phyloP scores from a whole-genome alignment of 306 rosid species.

The Crataegus laevigata region DNA sequence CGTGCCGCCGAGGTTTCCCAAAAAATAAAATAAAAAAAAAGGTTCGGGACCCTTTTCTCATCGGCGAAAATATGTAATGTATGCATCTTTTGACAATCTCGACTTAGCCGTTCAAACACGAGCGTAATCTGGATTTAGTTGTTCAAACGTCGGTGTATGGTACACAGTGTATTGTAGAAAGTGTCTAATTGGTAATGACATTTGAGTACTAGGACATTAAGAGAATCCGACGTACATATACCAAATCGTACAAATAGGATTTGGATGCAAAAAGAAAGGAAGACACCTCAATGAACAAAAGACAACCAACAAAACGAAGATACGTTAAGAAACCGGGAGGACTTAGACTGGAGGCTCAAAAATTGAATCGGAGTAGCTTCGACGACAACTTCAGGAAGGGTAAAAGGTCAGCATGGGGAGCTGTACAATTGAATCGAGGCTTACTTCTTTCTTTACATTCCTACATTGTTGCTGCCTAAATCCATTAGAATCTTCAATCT shows the following conservation, averaged over 20 bases:
- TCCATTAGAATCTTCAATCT: conserved; percentile 77
- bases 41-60: not conserved
- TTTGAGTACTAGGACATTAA: not conserved
- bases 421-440: conserved; percentile 46
- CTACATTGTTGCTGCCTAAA: conserved; percentile 61
- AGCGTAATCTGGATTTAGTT: too few species aligned
- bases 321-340: conserved; percentile 15
- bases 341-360: conserved; percentile 6
- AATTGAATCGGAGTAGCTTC: conserved; percentile 28
- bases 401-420: conserved; percentile 33
- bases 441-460: conserved; percentile 38
- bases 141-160: too few species aligned
- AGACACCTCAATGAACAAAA: conserved; percentile 5
- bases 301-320: conserved; percentile 16
- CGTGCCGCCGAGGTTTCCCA: too few species aligned
- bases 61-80: not conserved
- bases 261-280: not conserved
- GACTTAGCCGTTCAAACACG: not conserved
- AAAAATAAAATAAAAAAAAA: too few species aligned
- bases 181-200: not conserved
- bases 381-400: conserved; percentile 12
- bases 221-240: not conserved
- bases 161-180: not conserved
- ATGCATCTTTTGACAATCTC: not conserved
- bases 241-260: conserved; percentile 13